A percentile compares a stretch with the other conserved stretches of the same genome.
These are phyloP conservation scores for Pontederia crassipes DNA, from an alignment of 176 grass and related monocot species.

Conservation along the genomic window DNA sequence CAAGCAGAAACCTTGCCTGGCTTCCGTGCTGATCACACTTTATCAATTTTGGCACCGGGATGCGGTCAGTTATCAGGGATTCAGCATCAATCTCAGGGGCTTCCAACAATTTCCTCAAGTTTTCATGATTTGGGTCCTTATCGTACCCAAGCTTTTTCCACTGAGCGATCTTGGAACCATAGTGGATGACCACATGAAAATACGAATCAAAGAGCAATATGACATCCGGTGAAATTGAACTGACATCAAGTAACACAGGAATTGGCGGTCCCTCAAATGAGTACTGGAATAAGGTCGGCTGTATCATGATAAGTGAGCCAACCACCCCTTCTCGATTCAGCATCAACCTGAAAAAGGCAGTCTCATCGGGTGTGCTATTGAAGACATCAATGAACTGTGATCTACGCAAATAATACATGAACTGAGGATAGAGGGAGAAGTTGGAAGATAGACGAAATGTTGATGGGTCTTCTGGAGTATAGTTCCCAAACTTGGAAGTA, in stretches of 20 bases:
- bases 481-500: constrained; percentile 95
- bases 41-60: constrained; percentile 76
- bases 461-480: constrained; percentile 84
- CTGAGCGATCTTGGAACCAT: constrained; percentile 95
- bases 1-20: constrained; percentile 84
- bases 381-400: constrained; percentile 99
- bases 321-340: constrained; percentile 93
- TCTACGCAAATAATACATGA: constrained; percentile 91
- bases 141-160: constrained; percentile 92
- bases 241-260: constrained; percentile 89
- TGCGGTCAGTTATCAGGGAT: constrained; percentile 47
- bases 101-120: constrained; percentile 80
- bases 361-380: constrained; percentile 94
- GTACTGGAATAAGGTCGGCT: constrained; percentile 93
- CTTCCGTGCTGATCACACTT: constrained; percentile 96
- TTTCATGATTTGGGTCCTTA: constrained; percentile 75
- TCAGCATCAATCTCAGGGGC: constrained; percentile 84
- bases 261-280: constrained; percentile 97
- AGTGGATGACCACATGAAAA: constrained; percentile 89
- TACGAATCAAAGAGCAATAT: constrained; percentile 98
- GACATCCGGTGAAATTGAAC: constrained; percentile 83
- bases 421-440: constrained; percentile 91
- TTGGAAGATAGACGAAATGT: constrained; percentile 79
- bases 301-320: constrained; percentile 88
- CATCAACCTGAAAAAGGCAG: constrained; percentile 91